A percentile compares a stretch with the other conserved stretches of the same genome.
Evolutionary conservation across 2,329 filamentous ascomycete species (phyloP).

Genomic region (Trichoderma simmonsii): DNA sequence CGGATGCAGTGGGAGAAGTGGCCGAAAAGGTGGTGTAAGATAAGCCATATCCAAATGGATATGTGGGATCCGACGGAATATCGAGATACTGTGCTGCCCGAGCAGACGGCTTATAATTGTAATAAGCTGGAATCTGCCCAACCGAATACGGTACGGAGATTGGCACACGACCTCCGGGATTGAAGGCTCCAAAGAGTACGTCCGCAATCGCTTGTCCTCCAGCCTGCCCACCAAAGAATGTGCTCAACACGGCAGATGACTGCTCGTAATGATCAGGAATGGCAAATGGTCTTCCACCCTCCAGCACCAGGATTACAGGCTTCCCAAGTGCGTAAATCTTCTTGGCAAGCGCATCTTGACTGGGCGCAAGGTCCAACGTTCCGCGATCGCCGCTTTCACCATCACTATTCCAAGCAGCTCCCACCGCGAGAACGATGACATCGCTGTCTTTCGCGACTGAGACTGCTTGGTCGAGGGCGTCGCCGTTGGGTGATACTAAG

Average conservation of each 20-base stretch:
- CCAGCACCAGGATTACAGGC: constrained; percentile 6
- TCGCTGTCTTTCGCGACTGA: constrained; percentile 16
- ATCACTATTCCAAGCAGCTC: constrained; percentile 13
- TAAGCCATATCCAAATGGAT: constrained; percentile 15
- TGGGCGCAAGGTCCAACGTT: constrained; percentile 1
- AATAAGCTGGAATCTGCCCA: constrained; percentile 8
- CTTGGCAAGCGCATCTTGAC: constrained; percentile 12
- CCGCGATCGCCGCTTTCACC: constrained; percentile 10
- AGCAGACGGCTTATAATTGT: constrained; percentile 18
- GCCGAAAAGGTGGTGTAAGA: constrained; percentile 16
- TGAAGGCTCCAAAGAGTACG: constrained; percentile 13
- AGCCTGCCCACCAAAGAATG: constrained; percentile 12
- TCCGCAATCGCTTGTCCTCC: constrained; percentile 14
- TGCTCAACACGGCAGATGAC: constrained; percentile 5
- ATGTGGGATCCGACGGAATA: constrained; percentile 8
- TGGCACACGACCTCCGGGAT: constrained; percentile 12
- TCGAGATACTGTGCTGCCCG: constrained; percentile 5
- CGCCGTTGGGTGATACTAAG: neutral
- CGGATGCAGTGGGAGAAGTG: constrained; percentile 4
- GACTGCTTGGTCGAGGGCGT: constrained; percentile 3
- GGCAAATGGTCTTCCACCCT: constrained; percentile 15
- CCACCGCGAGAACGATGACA: constrained; percentile 3
- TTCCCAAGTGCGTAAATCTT: constrained; percentile 10
- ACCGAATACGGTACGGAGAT: constrained; percentile 9
- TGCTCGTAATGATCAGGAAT: constrained; percentile 11